Evolutionary conservation across 768 basidiomycete species (phyloP), one percentile per base, ranked within the genome.

Genomic region (Lepiota subincarnata): DNA sequence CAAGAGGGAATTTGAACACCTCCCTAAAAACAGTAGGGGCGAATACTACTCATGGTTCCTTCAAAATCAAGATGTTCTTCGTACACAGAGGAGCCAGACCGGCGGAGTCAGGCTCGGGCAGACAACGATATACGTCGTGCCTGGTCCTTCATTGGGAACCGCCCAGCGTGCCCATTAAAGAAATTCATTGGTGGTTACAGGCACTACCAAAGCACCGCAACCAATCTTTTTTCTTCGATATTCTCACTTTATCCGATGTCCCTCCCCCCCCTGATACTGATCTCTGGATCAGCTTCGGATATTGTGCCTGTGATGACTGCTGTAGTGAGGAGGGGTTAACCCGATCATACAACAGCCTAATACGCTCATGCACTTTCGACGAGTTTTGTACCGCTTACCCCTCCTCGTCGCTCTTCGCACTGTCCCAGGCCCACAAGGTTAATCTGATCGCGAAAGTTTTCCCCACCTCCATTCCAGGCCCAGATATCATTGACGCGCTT

Each of bases 1-100:
- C 43, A 70, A 64, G 26, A 60, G 53, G 1, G 45, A 59, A 0
- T 73, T 56, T 52, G 59, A 66, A 38, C 41, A 45, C 8, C 14
- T 69, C 11, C 69, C 70, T n/a, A n/a, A 2, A 36, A 46, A 10
- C 1, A 20, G 14, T n/a, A n/a, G n/a, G n/a, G n/a, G n/a, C n/a
- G n/a, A n/a, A n/a, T n/a, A n/a, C n/a, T n/a, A n/a, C n/a, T 43
- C 66, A 1, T 72, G 73, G 73, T 71, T 74, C 49, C 56, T 70
- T 36, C 20, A 67, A 34, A 68, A 74, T 50, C 63, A 68, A 39
- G 55, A 65, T 42, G 50, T 73, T 8, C 37, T 73, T 31, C 62
- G 69, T 22, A 24, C 41, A 1, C 35, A 38, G 6, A 18, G 14
- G 12, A 16, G 22, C 16, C 11, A n/a, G n/a, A n/a, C n/a, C n/a